Percentiles rank a stretch among this genome's conserved stretches.
Conservation (phyloP, 306 rosid genomes). For the Mucuna pruriens region DNA sequence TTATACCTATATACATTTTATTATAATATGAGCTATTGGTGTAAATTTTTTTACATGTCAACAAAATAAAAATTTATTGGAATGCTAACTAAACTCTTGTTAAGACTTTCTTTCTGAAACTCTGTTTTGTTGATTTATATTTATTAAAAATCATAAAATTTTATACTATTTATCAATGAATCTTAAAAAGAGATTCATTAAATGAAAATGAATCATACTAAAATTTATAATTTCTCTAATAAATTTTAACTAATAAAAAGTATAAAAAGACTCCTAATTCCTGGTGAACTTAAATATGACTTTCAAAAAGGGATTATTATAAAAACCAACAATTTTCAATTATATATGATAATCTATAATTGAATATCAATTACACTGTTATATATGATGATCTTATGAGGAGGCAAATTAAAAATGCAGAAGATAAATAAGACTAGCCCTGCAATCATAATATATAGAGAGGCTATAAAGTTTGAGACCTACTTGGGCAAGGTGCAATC, state of each 20-base stretch:
- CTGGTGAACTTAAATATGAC: background rate
- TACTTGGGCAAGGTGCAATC: constrained; percentile 77
- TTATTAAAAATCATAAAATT: no score
- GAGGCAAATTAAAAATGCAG: background rate
- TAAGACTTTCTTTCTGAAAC: no score
- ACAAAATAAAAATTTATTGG: no score
- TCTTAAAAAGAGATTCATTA: no score
- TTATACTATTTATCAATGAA: no score
- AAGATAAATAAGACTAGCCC: background rate
- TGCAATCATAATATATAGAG: background rate
- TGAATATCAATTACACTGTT: background rate
- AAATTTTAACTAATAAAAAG: no score
- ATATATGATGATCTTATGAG: no score
- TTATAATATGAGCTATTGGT: background rate
- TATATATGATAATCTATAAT: background rate
- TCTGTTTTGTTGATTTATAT: no score
- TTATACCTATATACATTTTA: background rate
- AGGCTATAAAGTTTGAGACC: background rate
- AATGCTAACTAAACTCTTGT: no score
- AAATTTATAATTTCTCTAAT: no score
- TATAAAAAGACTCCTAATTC: no score
- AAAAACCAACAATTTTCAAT: background rate
- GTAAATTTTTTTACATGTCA: background rate
- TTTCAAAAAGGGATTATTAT: background rate
- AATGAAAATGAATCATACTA: no score